A percentile compares a stretch with the other conserved stretches of the same genome.
These are phyloP conservation scores for Saturnispora besseyi DNA, from an alignment of 805 yeast species.

Conservation along the genomic window DNA sequence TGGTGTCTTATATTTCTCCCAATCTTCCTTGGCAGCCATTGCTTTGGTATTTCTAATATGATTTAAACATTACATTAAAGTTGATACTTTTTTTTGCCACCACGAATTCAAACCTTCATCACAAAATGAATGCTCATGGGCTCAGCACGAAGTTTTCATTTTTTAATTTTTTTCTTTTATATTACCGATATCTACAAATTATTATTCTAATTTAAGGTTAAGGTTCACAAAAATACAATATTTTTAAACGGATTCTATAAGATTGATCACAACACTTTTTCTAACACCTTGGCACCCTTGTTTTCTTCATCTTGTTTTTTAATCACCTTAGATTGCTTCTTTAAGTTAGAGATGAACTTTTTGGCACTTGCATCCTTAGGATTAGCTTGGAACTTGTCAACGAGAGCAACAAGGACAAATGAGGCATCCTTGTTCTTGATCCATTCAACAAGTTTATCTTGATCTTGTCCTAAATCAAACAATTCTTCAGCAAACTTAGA, in stretches of 20 bases:
- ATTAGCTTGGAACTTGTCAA: slow-evolving; percentile 48
- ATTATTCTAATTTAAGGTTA: no score
- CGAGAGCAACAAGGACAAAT: slow-evolving; percentile 73
- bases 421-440: slow-evolving; percentile 54
- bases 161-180: no score
- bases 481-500: slow-evolving; percentile 34
- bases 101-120: neutral
- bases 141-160: neutral
- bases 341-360: slow-evolving; percentile 45
- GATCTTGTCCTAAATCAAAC: slow-evolving; percentile 43
- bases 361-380: slow-evolving; percentile 33
- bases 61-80: neutral
- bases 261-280: slow-evolving; percentile 25
- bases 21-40: slow-evolving; percentile 96
- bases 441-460: slow-evolving; percentile 53
- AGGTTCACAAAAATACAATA: neutral
- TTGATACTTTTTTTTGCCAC: slow-evolving; percentile 6
- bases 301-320: slow-evolving; percentile 35
- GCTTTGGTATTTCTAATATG: neutral
- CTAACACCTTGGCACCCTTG: slow-evolving; percentile 55
- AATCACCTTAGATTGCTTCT: slow-evolving; percentile 38
- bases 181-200: no score
- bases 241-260: neutral
- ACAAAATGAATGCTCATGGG: neutral
- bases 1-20: slow-evolving; percentile 97